Evolutionary conservation across 164 flowering plant species (phyloP), one percentile per base, ranked within the genome.

Genomic region (Vitis amurensis): DNA sequence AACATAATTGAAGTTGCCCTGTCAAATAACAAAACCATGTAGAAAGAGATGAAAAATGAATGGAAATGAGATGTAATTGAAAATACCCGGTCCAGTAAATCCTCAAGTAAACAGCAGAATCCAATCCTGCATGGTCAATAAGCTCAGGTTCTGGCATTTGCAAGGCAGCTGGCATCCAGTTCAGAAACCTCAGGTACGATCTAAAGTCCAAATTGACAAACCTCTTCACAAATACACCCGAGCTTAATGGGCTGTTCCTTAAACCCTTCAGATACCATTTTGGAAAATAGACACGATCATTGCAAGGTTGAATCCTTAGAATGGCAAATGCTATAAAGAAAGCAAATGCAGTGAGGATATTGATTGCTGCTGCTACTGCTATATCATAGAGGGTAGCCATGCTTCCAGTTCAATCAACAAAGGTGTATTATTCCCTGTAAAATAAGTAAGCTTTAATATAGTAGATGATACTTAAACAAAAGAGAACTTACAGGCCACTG

Each of bases 91-190:
- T 71, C 73, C 83, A 69, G 81, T 91, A 91, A 74, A 91, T 91
- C 69, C 94, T 78, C 79, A 91, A 75, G 78, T 89, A 89, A 66
- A 86, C 94, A 63, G 83, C 97, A 63, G 97, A 91, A 55, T 91
- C 97, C 74, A 91, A 81, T 65, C 97, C 97, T 1, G 97, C 94
- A 82, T 91, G 97, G 19, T 88, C 87, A 71, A 91, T 86, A 63
- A 91, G 82, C 79, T 91, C 97, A 52, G 84, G 88, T 81, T 91
- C 94, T 30, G 97, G 97, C 94, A 91, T 91, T 79, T 74, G 77
- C 67, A 89, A 59, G 57, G 94, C 97, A 29, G 76, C 92, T 44
- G 89, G 92, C 88, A 91, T 88, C 97, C 97, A 89, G 60, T 82
- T 86, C 51, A 91, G 68, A 75, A 91, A 88, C 67, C 61, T 81